phyloP scores from a whole-genome alignment of 1,139 yeast species.

The Entelexis sorbosivorans region DNA sequence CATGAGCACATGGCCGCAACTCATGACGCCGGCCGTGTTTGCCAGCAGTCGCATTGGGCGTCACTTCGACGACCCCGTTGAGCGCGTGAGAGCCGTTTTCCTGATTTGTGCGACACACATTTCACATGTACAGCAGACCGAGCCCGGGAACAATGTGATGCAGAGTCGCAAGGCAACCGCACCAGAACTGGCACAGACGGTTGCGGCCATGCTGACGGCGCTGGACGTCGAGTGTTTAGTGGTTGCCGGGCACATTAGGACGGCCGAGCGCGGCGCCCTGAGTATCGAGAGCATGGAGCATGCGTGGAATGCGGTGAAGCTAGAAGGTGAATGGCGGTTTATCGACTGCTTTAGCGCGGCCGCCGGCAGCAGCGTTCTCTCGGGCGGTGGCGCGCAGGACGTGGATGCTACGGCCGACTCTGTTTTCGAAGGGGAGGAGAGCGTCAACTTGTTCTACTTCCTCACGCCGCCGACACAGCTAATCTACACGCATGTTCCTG shows the following conservation, averaged over 20 bases:
- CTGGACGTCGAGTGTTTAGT: slow-evolving; percentile 65
- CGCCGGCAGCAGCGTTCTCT: slow-evolving; percentile 37
- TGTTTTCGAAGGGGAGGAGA: slow-evolving; percentile 11
- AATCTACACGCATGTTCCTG: slow-evolving; percentile 79
- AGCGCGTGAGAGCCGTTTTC: slow-evolving; percentile 51
- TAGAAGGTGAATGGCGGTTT: slow-evolving; percentile 69
- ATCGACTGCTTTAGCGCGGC: slow-evolving; percentile 61
- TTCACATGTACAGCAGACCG: slow-evolving; percentile 30
- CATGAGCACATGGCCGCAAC: slow-evolving; percentile 31
- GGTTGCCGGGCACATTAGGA: slow-evolving; percentile 72
- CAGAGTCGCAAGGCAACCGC: slow-evolving; percentile 47
- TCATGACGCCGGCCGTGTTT: slow-evolving; percentile 40
- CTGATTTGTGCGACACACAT: slow-evolving; percentile 47
- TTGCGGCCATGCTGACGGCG: slow-evolving; percentile 60
- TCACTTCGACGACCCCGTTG: slow-evolving; percentile 39
- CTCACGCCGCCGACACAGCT: slow-evolving; percentile 62
- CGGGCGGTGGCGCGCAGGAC: background rate
- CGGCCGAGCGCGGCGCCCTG: slow-evolving; percentile 48
- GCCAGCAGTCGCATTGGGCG: slow-evolving; percentile 38
- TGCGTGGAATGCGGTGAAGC: slow-evolving; percentile 72
- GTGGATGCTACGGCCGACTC: background rate
- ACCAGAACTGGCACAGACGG: slow-evolving; percentile 65
- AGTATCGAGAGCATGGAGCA: slow-evolving; percentile 42
- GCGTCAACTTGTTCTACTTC: slow-evolving; percentile 52
- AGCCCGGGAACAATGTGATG: slow-evolving; percentile 27